These are phyloP conservation scores for Umbelopsis sp. DNA, from an alignment of 192 early-diverging fungal genomes.

Conservation along the genomic window DNA sequence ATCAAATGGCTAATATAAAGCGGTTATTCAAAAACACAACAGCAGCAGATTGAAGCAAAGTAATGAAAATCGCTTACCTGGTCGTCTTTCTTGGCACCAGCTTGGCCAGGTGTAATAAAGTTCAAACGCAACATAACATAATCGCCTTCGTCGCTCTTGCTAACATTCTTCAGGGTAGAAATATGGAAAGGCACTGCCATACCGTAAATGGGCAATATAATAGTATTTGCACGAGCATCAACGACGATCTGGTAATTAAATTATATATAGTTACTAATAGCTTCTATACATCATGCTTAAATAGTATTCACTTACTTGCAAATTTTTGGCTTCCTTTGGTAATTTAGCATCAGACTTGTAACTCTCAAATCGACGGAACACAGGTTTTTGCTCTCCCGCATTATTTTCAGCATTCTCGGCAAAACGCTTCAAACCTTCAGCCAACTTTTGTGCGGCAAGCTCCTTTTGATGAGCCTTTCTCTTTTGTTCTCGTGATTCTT, in stretches of 20 bases:
- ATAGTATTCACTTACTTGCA: constrained; percentile 51
- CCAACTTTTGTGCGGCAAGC: constrained; percentile 72
- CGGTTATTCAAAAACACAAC: background rate
- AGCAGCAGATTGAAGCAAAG: background rate
- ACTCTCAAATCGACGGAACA: constrained; percentile 92
- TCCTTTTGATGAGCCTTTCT: constrained; percentile 89
- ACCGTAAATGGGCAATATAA: constrained; percentile 95
- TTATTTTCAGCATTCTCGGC: constrained; percentile 60
- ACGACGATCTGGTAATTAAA: constrained; percentile 72
- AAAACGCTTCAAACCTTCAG: constrained; percentile 82
- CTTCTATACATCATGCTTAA: background rate
- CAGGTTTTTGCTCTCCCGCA: constrained; percentile 66
- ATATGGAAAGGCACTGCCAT: constrained; percentile 98
- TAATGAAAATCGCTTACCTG: constrained; percentile 38
- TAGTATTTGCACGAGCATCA: constrained; percentile 81
- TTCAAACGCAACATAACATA: constrained; percentile 91
- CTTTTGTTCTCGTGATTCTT: constrained; percentile 75
- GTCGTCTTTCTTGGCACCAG: constrained; percentile 88
- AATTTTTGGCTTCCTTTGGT: constrained; percentile 75
- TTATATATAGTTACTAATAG: constrained; percentile 1
- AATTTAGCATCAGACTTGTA: constrained; percentile 89
- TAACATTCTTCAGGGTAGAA: constrained; percentile 91
- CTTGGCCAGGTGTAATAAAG: constrained; percentile 92
- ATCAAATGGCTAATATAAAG: constrained; percentile 69
- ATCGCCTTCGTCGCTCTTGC: constrained; percentile 93